A percentile compares a stretch with the other conserved stretches of the same genome.
phyloP scores from a whole-genome alignment of 441 rosid species.

The Pelargonium myrrhifolium region DNA sequence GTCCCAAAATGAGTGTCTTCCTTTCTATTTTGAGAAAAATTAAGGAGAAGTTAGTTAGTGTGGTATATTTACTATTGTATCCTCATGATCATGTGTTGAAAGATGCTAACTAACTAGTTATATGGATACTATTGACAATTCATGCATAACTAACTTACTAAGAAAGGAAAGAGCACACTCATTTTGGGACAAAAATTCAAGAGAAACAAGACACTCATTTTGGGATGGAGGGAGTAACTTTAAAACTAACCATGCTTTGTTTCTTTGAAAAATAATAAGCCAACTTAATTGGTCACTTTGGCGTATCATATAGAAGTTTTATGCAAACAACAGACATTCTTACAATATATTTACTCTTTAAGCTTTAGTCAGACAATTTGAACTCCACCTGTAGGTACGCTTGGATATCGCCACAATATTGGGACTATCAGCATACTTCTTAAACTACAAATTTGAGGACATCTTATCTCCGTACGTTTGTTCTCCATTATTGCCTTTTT shows the following conservation, averaged over 20 bases:
- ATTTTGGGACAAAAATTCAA: too few species aligned
- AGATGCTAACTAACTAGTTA: too few species aligned
- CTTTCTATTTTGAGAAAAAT: too few species aligned
- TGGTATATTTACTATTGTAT: too few species aligned
- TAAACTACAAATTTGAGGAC: constrained; percentile 91
- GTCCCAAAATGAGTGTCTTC: too few species aligned
- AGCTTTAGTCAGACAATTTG: constrained; percentile 8
- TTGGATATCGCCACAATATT: constrained; percentile 70
- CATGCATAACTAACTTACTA: too few species aligned
- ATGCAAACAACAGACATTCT: background rate
- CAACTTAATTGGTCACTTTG: background rate
- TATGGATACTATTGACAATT: too few species aligned
- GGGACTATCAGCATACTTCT: constrained; percentile 84
- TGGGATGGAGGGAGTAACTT: too few species aligned
- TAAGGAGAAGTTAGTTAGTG: too few species aligned
- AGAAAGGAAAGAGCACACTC: too few species aligned
- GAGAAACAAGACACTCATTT: too few species aligned
- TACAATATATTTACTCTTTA: constrained; percentile 12
- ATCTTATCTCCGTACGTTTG: constrained; percentile 67
- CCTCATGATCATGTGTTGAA: too few species aligned
- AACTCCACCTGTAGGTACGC: constrained; percentile 60
- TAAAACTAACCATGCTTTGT: background rate
- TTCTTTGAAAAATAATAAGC: background rate
- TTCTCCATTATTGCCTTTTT: constrained; percentile 11
- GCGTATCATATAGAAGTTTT: constrained; percentile 5